Percentiles rank a stretch among this genome's conserved stretches.
Evolutionary conservation across 306 rosid genomes (phyloP).

Genomic region (Medicago ruthenica): DNA sequence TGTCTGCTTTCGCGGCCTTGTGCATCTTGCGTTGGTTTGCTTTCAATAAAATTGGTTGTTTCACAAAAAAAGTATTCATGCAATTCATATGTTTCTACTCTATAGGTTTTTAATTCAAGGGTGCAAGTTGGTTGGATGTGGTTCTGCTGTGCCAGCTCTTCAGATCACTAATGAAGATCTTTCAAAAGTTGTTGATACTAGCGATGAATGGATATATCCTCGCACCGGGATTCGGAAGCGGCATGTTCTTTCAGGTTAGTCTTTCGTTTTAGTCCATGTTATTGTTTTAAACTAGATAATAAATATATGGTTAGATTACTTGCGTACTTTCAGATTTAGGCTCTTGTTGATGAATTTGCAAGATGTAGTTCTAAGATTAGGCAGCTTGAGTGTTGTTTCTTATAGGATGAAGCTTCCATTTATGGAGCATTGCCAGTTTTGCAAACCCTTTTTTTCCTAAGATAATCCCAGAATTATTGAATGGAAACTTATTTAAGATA

Average conservation of each 20-base stretch:
- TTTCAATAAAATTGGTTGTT: no score
- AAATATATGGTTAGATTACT: slow-evolving; percentile 32
- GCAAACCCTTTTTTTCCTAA: slow-evolving; percentile 30
- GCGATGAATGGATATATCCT: slow-evolving; percentile 90
- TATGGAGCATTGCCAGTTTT: slow-evolving; percentile 21
- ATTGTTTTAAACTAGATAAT: slow-evolving; percentile 28
- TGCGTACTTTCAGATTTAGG: slow-evolving; percentile 29
- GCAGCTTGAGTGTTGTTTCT: slow-evolving; percentile 32
- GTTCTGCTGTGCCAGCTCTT: slow-evolving; percentile 88
- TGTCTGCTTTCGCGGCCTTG: no score
- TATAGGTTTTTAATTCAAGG: slow-evolving; percentile 81
- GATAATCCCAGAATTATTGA: slow-evolving; percentile 11
- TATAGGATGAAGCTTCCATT: slow-evolving; percentile 28
- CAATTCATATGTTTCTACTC: slow-evolving; percentile 42
- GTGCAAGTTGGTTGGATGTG: slow-evolving; percentile 95
- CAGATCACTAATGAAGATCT: slow-evolving; percentile 91
- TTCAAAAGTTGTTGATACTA: slow-evolving; percentile 83
- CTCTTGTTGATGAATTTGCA: slow-evolving; percentile 35
- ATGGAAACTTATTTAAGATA: slow-evolving; percentile 4
- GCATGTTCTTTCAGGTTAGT: slow-evolving; percentile 79
- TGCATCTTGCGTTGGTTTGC: no score
- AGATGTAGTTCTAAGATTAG: slow-evolving; percentile 13
- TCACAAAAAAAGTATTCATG: no score
- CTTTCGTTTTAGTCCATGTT: slow-evolving; percentile 26
- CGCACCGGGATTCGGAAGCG: slow-evolving; percentile 95